phyloP scores from a whole-genome alignment of 1,284 basidiomycete species.

The Cutaneotrichosporon sp. region DNA sequence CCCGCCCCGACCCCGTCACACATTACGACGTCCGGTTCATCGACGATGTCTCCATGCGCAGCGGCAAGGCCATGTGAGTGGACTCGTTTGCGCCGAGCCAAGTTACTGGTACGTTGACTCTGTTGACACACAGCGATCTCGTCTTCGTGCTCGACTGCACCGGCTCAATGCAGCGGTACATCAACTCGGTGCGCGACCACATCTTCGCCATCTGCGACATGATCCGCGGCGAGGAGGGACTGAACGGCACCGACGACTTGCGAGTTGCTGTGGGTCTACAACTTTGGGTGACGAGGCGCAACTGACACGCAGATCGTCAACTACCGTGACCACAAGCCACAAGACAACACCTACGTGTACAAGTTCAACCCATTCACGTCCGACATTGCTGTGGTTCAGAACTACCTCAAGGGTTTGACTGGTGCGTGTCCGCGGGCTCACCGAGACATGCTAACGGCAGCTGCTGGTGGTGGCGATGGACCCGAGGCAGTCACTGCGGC shows the following conservation, averaged over 20 bases:
- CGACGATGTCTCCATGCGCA: constrained; percentile 30
- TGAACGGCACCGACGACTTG: constrained; percentile 81
- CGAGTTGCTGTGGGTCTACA: constrained; percentile 68
- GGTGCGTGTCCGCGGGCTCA: constrained; percentile 27
- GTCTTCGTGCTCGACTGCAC: constrained; percentile 87
- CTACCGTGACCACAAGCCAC: constrained; percentile 90
- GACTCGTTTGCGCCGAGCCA: neutral
- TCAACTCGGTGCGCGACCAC: constrained; percentile 83
- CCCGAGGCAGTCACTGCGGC: constrained; percentile 97
- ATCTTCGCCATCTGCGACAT: constrained; percentile 95
- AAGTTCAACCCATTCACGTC: constrained; percentile 94
- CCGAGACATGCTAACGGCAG: constrained; percentile 57
- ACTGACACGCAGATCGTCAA: constrained; percentile 59
- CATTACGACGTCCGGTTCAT: constrained; percentile 42
- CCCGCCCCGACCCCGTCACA: constrained; percentile 35
- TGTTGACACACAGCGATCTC: constrained; percentile 66
- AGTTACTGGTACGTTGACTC: constrained; percentile 7
- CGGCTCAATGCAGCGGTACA: constrained; percentile 59
- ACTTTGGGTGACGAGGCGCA: neutral
- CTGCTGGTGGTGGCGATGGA: constrained; percentile 94
- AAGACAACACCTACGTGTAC: constrained; percentile 89
- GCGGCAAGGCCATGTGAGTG: constrained; percentile 49
- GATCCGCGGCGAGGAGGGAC: constrained; percentile 91
- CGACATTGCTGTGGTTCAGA: constrained; percentile 82
- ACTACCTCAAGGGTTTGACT: constrained; percentile 64